Base-by-base conservation (phyloP, 768 basidiomycete species). In the Leccinum variicolor region DNA sequence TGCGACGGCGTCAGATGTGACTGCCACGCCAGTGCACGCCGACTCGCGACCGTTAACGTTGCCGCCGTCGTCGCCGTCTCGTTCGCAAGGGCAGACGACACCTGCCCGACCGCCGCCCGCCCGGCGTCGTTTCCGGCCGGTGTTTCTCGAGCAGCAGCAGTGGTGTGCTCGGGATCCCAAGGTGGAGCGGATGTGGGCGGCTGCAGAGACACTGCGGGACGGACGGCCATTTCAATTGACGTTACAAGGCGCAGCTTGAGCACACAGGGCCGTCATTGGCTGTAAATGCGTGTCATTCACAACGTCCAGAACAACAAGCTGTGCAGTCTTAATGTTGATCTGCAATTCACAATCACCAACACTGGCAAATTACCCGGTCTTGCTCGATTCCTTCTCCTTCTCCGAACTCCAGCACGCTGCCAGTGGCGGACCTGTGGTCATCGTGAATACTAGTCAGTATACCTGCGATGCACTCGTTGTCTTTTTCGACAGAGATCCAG, bases 71-170 rank as follows among this genome's bases (percentile, higher is more conserved):
- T 41, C 39, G n/a, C 31, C 71, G 60, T 43, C 55, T 2, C 66
- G 46, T 36, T 60, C 61, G 4, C 61, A 66, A 66, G 50, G 29
- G 10, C 52, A 63, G 21, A 3, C n/a, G 0, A 54, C 57, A 1
- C 66, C 60, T 28, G 48, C 53, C 8, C 64, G 59, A 9, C 64
- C 33, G 6, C 33, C 21, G 39, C n/a, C 39, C 19, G 54, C 64
- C n/a, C 69, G 68, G 29, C 73, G 76, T 6, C 77, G 80, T 8
- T 82, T 81, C 62, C 73, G 78, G 10, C 77, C 81, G 8, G 73
- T 82, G 14, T 83, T 81, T 66, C 69, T 76, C 3, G 81, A 81
- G 59, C 75, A 77, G n/a, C 64, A 73, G 51, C 79, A 82, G 48
- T 83, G 82, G 82, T 71, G 66, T 25, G 67, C 68, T 28, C 63